phyloP scores from a whole-genome alignment of 108 stramenopile species.

The Skeletonema potamos region DNA sequence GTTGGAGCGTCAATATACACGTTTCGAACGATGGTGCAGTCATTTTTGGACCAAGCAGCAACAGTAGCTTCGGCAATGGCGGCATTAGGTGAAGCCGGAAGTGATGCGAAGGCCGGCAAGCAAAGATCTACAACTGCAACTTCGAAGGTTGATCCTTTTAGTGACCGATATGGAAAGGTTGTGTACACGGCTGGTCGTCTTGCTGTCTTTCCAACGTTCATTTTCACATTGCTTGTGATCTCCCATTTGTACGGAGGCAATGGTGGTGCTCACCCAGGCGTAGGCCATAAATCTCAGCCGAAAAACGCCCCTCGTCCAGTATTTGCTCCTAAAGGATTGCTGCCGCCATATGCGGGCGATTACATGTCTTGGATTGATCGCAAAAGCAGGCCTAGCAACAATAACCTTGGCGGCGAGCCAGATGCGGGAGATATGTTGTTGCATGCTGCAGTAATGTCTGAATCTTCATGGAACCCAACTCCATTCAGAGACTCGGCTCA shows the following conservation, averaged over 20 bases:
- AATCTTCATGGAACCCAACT: conserved; percentile 14
- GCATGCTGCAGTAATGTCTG: conserved; percentile 27
- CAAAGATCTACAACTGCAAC: not conserved
- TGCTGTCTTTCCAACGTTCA: conserved; percentile 29
- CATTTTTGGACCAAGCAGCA: conserved; percentile 37
- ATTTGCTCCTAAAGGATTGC: conserved; percentile 3
- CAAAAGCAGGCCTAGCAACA: not conserved
- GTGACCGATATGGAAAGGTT: conserved; percentile 23
- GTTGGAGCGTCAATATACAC: conserved; percentile 26
- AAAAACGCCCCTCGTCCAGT: conserved; percentile 7
- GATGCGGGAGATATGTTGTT: conserved; percentile 15
- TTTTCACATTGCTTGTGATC: conserved; percentile 26
- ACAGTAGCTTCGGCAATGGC: conserved; percentile 24
- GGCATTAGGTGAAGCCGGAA: conserved; percentile 8
- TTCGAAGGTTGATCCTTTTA: conserved; percentile 26
- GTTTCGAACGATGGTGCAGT: conserved; percentile 37
- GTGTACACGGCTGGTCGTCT: conserved; percentile 35
- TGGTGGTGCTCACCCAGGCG: conserved; percentile 25
- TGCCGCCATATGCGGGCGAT: conserved; percentile 23
- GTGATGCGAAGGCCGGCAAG: not conserved
- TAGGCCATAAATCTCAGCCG: conserved; percentile 24
- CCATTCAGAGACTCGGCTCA: conserved; percentile 33
- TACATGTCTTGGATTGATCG: conserved; percentile 23
- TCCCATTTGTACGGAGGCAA: conserved; percentile 44
- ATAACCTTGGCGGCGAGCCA: not conserved